Conservation (phyloP, 129 eudicot species). For the Calendula officinalis region DNA sequence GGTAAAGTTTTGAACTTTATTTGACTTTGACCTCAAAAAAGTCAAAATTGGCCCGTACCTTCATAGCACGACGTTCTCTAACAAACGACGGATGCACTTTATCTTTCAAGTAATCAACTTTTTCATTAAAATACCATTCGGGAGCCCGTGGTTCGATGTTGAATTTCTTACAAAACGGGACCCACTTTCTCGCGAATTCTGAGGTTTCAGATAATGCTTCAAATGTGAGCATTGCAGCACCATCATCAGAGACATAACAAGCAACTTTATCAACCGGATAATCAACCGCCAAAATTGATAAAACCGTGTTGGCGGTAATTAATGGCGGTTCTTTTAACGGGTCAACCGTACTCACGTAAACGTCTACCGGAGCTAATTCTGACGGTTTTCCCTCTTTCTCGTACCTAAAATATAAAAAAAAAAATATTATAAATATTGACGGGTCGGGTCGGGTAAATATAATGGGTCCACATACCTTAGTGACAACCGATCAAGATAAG, state of each 20-base stretch:
- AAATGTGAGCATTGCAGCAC: constrained; percentile 99
- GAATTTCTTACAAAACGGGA: constrained; percentile 88
- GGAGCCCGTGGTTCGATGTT: constrained; percentile 95
- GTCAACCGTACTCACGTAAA: constrained; percentile 89
- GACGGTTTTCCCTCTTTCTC: constrained; percentile 97
- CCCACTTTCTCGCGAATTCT: constrained; percentile 93
- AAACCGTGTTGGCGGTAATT: constrained; percentile 90
- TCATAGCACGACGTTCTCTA: constrained; percentile 95
- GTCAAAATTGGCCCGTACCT: constrained; percentile 39
- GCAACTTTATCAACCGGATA: constrained; percentile 95
- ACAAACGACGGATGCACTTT: constrained; percentile 91
- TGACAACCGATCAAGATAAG: constrained; percentile 84
- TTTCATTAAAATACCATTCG: constrained; percentile 87
- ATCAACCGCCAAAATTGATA: constrained; percentile 95
- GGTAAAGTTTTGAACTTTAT: not conserved
- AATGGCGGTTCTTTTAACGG: constrained; percentile 92
- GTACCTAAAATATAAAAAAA: constrained; percentile 51
- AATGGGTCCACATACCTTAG: constrained; percentile 49
- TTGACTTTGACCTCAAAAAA: constrained; percentile 1
- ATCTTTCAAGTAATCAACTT: constrained; percentile 83
- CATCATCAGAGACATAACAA: constrained; percentile 95
- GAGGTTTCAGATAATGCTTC: constrained; percentile 94
- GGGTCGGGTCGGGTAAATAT: not conserved
- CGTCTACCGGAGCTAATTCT: constrained; percentile 72
- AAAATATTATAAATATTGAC: too few relatives aligned